Base-by-base conservation (phyloP, 331 rosid species). In the Stylosanthes scabra region DNA sequence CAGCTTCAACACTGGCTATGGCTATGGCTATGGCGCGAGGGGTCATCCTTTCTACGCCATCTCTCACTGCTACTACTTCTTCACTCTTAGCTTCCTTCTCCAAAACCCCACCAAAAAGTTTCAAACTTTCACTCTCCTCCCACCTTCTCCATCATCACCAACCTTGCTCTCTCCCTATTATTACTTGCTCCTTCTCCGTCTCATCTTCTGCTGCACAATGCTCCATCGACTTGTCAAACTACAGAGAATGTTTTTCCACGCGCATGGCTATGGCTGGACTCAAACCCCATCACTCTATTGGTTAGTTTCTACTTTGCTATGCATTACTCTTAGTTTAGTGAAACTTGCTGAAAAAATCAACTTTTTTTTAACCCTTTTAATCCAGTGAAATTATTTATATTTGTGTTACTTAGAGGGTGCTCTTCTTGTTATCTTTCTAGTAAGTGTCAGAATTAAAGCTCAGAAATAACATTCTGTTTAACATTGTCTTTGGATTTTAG, bases 221-320 rank as follows among this genome's bases (percentile, higher is more conserved):
- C 70, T 42, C 87, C 44, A 64, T 80, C 20, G 91, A 92, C 78
- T 56, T 84, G 44, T 63, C 80, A 62, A 86, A 80, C 20, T 88
- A 90, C 83, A 82, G 58, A 68, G 86, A 90, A 84, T 82, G 85
- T 56, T 95, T 92, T 85, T 81, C 93, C 34, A 81, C 75, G 15
- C 88, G 93, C 67, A 92, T 95, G 97, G 88, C 89, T 72, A 80
- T 92, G 88, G 97, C 96, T 34, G 97, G 97, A 67, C 92, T 95
- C 83, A 86, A 91, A 68, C 90, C 97, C 50, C 97, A 87, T 59
- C 93, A 90, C 80, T 85, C 81, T 46, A 72, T 95, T 63, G 99
- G 99, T 91, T 39, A 25, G 85, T 42, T 64, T 56, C 12, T 64
- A 27, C 25, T 27, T 20, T 20, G 25, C 25, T 20, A 20, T 20